Evolutionary conservation across 2,329 filamentous ascomycete genomes (phyloP).

Genomic region (Verticillium zaregamsianum): DNA sequence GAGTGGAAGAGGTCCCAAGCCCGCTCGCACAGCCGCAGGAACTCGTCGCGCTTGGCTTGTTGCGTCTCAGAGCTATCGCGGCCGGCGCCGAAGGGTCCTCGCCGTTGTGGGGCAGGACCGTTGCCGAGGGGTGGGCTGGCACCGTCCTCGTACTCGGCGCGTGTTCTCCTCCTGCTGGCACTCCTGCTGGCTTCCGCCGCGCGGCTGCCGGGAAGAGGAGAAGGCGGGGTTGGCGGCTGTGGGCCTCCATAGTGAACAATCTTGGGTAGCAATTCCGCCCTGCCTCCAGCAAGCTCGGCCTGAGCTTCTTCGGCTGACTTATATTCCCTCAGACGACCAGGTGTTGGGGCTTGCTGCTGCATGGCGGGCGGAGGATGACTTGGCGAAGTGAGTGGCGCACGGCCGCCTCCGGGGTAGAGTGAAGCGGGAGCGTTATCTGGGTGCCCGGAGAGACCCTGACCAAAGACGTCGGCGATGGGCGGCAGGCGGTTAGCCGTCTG

Average conservation of each 20-base stretch:
- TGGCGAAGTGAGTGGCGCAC: slow-evolving; percentile 72
- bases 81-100: slow-evolving; percentile 74
- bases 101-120: slow-evolving; percentile 57
- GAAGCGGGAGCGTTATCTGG: slow-evolving; percentile 47
- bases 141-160: slow-evolving; percentile 92
- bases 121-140: slow-evolving; percentile 79
- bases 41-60: slow-evolving; percentile 86
- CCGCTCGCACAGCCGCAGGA: slow-evolving; percentile 76
- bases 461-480: slow-evolving; percentile 92
- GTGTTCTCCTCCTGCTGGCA: slow-evolving; percentile 66
- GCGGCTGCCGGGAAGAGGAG: slow-evolving; percentile 57
- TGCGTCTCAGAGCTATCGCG: slow-evolving; percentile 80
- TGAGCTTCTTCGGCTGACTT: slow-evolving; percentile 95
- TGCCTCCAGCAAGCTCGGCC: slow-evolving; percentile 82
- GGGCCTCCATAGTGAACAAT: slow-evolving; percentile 94
- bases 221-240: slow-evolving; percentile 88
- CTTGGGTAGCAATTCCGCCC: slow-evolving; percentile 86
- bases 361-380: slow-evolving; percentile 57
- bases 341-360: slow-evolving; percentile 47
- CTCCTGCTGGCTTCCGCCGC: slow-evolving; percentile 49
- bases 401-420: slow-evolving; percentile 56
- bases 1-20: slow-evolving; percentile 98
- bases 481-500: slow-evolving; percentile 91
- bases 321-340: slow-evolving; percentile 74
- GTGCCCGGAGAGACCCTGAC: slow-evolving; percentile 66